These are phyloP conservation scores for Helenozyma rhizophorensis DNA, from an alignment of 805 yeast genomes.

Conservation along the genomic window DNA sequence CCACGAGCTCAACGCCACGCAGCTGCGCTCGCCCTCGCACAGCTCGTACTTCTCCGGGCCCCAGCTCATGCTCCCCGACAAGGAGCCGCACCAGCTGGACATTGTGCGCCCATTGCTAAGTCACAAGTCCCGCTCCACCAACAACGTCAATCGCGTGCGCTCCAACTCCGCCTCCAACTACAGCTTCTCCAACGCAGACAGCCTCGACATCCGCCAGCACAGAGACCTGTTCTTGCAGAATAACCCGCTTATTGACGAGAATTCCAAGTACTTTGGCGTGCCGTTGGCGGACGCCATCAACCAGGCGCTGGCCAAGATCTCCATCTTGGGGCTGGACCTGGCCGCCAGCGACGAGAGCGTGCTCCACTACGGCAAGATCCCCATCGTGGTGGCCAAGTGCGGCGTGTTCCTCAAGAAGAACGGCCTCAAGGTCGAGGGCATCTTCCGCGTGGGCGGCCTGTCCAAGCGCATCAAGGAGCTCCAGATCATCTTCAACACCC, in stretches of 20 bases:
- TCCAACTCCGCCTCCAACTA: slow-evolving; percentile 31
- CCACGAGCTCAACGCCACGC: slow-evolving; percentile 12
- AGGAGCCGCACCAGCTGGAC: not conserved
- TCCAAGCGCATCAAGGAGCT: slow-evolving; percentile 82
- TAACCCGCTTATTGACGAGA: slow-evolving; percentile 42
- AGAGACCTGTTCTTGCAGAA: slow-evolving; percentile 47
- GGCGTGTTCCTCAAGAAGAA: slow-evolving; percentile 79
- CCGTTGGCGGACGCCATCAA: slow-evolving; percentile 65
- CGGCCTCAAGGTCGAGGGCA: slow-evolving; percentile 80
- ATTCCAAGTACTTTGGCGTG: slow-evolving; percentile 70
- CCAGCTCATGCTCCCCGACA: slow-evolving; percentile 12
- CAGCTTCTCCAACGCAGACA: slow-evolving; percentile 4
- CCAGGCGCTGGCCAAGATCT: slow-evolving; percentile 74
- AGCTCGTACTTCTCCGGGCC: slow-evolving; percentile 11
- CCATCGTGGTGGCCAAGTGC: slow-evolving; percentile 93
- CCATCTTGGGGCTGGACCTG: slow-evolving; percentile 48
- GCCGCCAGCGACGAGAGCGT: slow-evolving; percentile 44
- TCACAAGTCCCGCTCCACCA: slow-evolving; percentile 49
- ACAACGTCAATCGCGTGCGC: slow-evolving; percentile 37
- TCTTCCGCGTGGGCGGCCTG: slow-evolving; percentile 90
- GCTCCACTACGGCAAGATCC: slow-evolving; percentile 81
- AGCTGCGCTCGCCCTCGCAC: slow-evolving; percentile 18
- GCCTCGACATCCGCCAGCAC: slow-evolving; percentile 35
- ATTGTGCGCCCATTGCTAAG: slow-evolving; percentile 43
- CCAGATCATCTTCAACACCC: slow-evolving; percentile 75